Base-by-base conservation (phyloP, 331 rosid genomes). In the Saraca asoca region DNA sequence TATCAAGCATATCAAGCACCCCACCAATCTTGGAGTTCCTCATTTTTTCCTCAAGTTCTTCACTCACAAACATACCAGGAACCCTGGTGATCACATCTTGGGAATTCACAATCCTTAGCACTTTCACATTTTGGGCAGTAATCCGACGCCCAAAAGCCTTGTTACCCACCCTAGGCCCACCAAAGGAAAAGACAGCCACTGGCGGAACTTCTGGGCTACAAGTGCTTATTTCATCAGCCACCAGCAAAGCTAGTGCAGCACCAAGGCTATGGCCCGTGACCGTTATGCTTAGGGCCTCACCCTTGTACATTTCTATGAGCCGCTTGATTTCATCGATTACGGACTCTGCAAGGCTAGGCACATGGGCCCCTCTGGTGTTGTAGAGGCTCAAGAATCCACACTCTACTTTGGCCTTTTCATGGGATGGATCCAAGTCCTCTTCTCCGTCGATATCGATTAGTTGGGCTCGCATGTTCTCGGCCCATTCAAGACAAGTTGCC, bases 401-500 rank as follows among this genome's bases (percentile, higher is more conserved):
- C 66, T 94, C 99, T 0, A 79, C 99, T 69, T 86, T 85, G 45
- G 95, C 51, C 15, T 63, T 48, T 7, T 53, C 80, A 0, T 58
- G 66, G 51, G 5, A 17, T 39, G 12, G 45, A 11, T 7, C 37
- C 9, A 56, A 0, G 13, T 39, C 16, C 0, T 64, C 59, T 0
- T 42, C 35, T 7, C 7, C 74, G 0, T 78, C 51, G 17, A 87
- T 43, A 5, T 82, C 43, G 3, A 49, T 78, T 6, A 90, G 54
- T 0, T 94, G 90, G 34, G 99, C 96, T 17, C 99, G 43, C 5
- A 86, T 6, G 19, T 94, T 94, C 69, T 94, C 99, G 0, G 91
- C 97, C 99, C 99, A 94, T n/a, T 94, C 99, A 0, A 94, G 84
- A 70, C 99, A 94, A 7, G 99, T 94, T 24, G 97, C 88, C 2